Percentiles rank a stretch among this genome's conserved stretches.
Conservation (phyloP, 2,329 filamentous ascomycete genomes). For the Colletotrichum chrysophilum region DNA sequence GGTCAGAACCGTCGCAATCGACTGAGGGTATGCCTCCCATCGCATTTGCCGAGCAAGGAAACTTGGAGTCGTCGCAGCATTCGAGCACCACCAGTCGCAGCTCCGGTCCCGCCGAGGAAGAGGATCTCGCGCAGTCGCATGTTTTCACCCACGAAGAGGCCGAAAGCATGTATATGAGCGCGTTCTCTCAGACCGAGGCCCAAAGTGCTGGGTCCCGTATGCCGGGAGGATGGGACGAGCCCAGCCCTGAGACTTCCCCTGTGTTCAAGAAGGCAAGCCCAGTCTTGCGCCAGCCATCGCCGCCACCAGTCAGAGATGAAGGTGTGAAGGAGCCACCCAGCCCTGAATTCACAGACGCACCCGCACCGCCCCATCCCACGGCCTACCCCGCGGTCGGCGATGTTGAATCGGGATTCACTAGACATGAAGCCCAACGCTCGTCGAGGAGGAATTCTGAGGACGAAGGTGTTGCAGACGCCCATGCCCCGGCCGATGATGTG, state of each 20-base stretch:
- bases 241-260: slow-evolving; percentile 17
- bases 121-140: slow-evolving; percentile 68
- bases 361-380: not conserved
- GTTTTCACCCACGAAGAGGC: slow-evolving; percentile 81
- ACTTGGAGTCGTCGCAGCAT: slow-evolving; percentile 19
- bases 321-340: not conserved
- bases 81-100: slow-evolving; percentile 29
- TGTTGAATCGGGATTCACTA: not conserved
- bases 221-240: slow-evolving; percentile 58
- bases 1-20: slow-evolving; percentile 40
- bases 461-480: not conserved
- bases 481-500: slow-evolving; percentile 40
- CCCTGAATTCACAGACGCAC: not conserved
- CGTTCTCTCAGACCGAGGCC: slow-evolving; percentile 57
- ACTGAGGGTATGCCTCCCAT: not conserved
- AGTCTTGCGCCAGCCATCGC: not conserved
- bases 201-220: slow-evolving; percentile 40
- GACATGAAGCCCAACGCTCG: not conserved
- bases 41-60: not conserved
- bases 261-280: not conserved
- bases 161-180: slow-evolving; percentile 87
- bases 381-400: slow-evolving; percentile 18
- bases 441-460: not conserved
- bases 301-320: not conserved
- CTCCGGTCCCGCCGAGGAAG: slow-evolving; percentile 33